phyloP scores from a whole-genome alignment of 768 basidiomycete species.

The Fistulinella prunicolor region DNA sequence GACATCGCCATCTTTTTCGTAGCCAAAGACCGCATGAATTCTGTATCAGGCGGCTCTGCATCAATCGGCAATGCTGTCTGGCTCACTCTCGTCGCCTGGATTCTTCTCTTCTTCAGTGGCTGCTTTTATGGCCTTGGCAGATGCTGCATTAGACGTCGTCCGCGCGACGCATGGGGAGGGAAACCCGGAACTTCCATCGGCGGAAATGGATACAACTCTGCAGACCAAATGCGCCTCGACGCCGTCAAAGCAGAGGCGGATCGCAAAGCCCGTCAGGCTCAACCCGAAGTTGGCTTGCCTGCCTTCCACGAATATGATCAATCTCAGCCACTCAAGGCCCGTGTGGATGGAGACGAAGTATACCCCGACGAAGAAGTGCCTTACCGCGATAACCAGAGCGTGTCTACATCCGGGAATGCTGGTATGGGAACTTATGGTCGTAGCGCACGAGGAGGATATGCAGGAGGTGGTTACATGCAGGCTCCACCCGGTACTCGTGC shows the following conservation, averaged over 20 bases:
- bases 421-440: constrained; percentile 32
- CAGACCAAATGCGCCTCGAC: constrained; percentile 71
- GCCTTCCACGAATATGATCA: constrained; percentile 66
- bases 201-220: constrained; percentile 36
- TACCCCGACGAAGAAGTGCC: constrained; percentile 50
- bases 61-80: constrained; percentile 86
- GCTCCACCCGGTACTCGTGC: constrained; percentile 64
- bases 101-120: constrained; percentile 86
- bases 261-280: constrained; percentile 65
- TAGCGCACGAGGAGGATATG: constrained; percentile 33
- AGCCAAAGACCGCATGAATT: constrained; percentile 79
- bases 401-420: constrained; percentile 19
- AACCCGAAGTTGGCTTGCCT: constrained; percentile 65
- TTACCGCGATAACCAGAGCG: constrained; percentile 32
- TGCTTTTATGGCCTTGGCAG: constrained; percentile 84
- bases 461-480: constrained; percentile 62
- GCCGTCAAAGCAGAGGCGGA: constrained; percentile 87
- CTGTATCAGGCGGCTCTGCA: constrained; percentile 68
- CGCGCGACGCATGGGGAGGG: constrained; percentile 38
- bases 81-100: constrained; percentile 84
- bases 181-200: constrained; percentile 30
- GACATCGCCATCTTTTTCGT: constrained; percentile 91
- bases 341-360: constrained; percentile 54
- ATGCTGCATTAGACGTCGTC: constrained; percentile 71
- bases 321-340: constrained; percentile 61